Base-by-base conservation (phyloP, 495 filamentous ascomycete genomes). In the Lasiosphaeris hirsuta region DNA sequence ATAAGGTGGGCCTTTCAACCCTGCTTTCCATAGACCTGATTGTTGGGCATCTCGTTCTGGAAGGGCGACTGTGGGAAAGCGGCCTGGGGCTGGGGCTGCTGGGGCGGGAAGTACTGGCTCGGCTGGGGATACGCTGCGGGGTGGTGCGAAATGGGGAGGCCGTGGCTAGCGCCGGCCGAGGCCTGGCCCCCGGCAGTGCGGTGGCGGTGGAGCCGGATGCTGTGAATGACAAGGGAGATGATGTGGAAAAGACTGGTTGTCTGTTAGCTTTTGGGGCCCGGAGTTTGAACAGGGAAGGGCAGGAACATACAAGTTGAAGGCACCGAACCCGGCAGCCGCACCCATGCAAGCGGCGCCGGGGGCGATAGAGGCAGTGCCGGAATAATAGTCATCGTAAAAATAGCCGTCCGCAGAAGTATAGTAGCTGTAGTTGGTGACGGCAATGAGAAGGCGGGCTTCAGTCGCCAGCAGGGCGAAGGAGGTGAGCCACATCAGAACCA, bases 401-500 rank as follows among this genome's bases (percentile, higher is more conserved):
- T 68, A 72, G 7, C 40, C 13, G 33, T 43, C 23, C 2, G 23
- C 2, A 5, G 2, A 2, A 5, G 23, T 30, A 5, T 52, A 14
- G 10, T 34, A 49, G 3, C 42, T 36, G n/a, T 7, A 34, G 18
- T 19, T 13, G 41, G 46, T 53, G 35, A 67, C 54, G 14, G 40
- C 57, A 18, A 40, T 15, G 7, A 72, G 68, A 34, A 75, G 23
- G 23, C 23, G 23, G 23, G 23, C 58, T 46, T 72, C 60, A 8
- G 72, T 59, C 19, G 75, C 73, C 8, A 77, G 60, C 11, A 78
- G 56, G 1, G 70, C 68, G 37, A 79, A 76, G 0, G 74, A 71
- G 52, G 70, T 67, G 10, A 78, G 58, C 78, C 77, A 80, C 63
- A 81, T 68, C 53, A 78, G 51, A 33, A 76, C 61, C 7, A 73